Base-by-base conservation (phyloP, 1,284 basidiomycete species). In the Dichomitus squalens region DNA sequence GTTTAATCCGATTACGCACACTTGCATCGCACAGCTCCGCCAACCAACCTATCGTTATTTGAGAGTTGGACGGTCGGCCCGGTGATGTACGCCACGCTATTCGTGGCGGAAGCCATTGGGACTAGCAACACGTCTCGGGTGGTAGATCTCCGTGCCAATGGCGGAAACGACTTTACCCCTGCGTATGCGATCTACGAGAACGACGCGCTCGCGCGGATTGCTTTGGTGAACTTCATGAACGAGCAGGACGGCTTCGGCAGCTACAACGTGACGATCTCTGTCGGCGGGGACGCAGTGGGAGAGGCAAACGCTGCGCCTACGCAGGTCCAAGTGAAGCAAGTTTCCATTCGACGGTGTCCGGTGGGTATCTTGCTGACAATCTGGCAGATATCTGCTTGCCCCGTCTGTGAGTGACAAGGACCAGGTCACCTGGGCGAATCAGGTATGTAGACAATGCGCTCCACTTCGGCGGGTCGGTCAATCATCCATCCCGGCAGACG, bases 181-280 rank as follows among this genome's bases (percentile, higher is more conserved):
- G 84, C 79, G 2, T 93, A 93, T 67, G 86, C 80, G 1, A 79
- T 93, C 36, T 92, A 91, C 68, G 84, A 88, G 68, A 74, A 79
- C 55, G 82, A 80, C 7, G 72, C 66, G 40, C 81, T 86, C 1
- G 75, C 75, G 3, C 78, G 84, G 35, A 73, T 86, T 7, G 82
- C 82, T 4, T 70, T 93, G 48, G 80, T 92, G 75, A 93, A 93
- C 70, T 92, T 80, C 63, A 73, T 85, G 40, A 73, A 76, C 23
- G 85, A 88, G 64, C 58, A 75, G 0, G 72, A 72, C 3, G 84
- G 84, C 11, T 77, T 72, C 7, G 81, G 75, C 61, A 77, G 80
- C 63, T 75, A 83, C 59, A 78, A 73, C 0, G 84, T 75, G 8
- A 75, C 74, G 27, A 63, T 78, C 51, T 68, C 75, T 29, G 68